Evolutionary conservation across 2,329 filamentous ascomycete species (phyloP), one percentile per base, ranked within the genome.

Genomic region (Coniochaeta sp.): DNA sequence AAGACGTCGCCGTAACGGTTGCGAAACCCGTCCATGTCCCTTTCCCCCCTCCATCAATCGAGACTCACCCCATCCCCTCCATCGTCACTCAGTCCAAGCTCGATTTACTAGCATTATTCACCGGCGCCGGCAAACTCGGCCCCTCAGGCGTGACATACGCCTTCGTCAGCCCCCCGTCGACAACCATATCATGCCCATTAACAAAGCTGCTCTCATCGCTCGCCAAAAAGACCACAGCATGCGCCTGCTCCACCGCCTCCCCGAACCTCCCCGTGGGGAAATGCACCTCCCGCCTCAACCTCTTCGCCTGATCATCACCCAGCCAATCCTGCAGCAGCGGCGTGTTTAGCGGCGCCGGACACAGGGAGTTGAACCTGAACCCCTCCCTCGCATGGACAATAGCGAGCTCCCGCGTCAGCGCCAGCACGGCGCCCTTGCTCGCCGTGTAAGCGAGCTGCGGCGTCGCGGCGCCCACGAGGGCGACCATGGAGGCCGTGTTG

Each of bases 121-220:
- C 65, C 3, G 84, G 84, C 5, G 77, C 75, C 10, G 71, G 59
- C 0, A 73, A 59, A 8, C 81, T 65, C 13, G 78, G 73, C 3
- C 83, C 83, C 68, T 86, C 82, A 2, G 83, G 72, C 1, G 83
- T 87, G 26, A 87, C 83, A 68, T 96, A 97, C 42, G 91, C 89
- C 78, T 88, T 96, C 63, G 85, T 92, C 89, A 99, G 89, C 54
- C 92, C 92, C 53, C 94, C 94, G 63, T 99, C 94, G 24, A 97
- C 91, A 4, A 95, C 86, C 72, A 97, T 95, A 66, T 97, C 94
- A 53, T 83, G 86, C 10, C 88, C 91, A 58, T 94, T 95, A 63
- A 95, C 87, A 62, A 95, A 95, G 74, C 87, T 89, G 63, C 86
- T 84, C 75, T 95, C 90, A 60, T 95, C 90, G 58, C 85, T 91